These are phyloP conservation scores for Daldinia grandis DNA, from an alignment of 495 filamentous ascomycete species.

Conservation along the genomic window DNA sequence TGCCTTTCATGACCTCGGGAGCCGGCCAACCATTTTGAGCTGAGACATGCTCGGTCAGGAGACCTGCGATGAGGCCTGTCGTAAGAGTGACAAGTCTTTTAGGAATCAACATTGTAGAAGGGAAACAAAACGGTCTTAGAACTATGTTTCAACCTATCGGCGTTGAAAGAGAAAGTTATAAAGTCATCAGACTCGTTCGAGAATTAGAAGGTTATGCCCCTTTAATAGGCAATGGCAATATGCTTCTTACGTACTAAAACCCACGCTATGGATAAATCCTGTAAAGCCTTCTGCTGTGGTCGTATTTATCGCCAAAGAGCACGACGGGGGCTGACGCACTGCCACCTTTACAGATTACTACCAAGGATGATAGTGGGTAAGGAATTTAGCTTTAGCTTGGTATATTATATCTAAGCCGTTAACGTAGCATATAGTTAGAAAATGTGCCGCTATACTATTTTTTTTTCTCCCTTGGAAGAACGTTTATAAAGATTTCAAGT, in stretches of 20 bases:
- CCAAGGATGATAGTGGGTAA: background rate
- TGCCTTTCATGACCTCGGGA: conserved; percentile 23
- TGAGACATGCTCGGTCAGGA: background rate
- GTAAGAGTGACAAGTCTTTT: background rate
- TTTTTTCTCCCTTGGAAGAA: background rate
- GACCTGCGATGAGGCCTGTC: background rate
- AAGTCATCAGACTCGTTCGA: background rate
- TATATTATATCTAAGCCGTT: background rate
- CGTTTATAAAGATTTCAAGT: background rate
- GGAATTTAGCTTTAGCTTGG: background rate
- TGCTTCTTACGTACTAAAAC: background rate
- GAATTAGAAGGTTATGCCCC: background rate
- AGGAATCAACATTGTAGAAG: background rate
- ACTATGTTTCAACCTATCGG: background rate
- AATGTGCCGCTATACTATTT: background rate
- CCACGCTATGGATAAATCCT: background rate
- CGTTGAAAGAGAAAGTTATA: background rate
- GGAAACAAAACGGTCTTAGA: background rate
- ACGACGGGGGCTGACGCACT: background rate
- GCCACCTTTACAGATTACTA: background rate
- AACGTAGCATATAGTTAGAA: background rate
- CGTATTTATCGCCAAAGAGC: background rate
- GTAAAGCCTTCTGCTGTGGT: background rate
- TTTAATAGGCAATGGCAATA: background rate
- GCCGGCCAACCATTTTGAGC: conserved; percentile 27